Evolutionary conservation across 2,329 filamentous ascomycete genomes (phyloP).

Genomic region (Trichoderma sp.): DNA sequence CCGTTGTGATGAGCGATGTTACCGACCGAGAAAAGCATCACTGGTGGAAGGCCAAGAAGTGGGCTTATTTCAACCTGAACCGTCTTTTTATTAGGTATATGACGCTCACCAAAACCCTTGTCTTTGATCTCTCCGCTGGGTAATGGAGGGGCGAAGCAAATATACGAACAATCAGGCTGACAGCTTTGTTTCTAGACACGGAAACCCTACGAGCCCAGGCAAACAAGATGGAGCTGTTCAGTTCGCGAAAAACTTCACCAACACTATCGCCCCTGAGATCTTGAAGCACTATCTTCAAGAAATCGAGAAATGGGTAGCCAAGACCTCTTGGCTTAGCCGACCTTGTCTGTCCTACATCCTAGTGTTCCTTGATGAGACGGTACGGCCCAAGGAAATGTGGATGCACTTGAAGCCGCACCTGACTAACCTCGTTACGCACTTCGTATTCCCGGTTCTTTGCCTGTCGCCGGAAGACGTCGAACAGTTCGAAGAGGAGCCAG

Average conservation of each 20-base stretch:
- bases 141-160: not conserved
- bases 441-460: constrained; percentile 93
- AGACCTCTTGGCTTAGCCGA: constrained; percentile 91
- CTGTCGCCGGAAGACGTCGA: constrained; percentile 89
- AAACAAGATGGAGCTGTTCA: constrained; percentile 73
- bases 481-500: constrained; percentile 89
- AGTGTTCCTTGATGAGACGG: constrained; percentile 93
- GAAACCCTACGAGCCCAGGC: constrained; percentile 74
- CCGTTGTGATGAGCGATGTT: constrained; percentile 76
- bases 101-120: not conserved
- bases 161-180: not conserved
- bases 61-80: constrained; percentile 97
- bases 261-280: constrained; percentile 91
- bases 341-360: constrained; percentile 90
- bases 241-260: constrained; percentile 88
- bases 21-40: constrained; percentile 89
- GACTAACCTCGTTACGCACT: constrained; percentile 87
- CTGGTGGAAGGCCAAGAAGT: constrained; percentile 99
- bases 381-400: constrained; percentile 98
- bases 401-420: constrained; percentile 88
- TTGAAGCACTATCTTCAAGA: constrained; percentile 91
- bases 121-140: not conserved
- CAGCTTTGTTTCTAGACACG: constrained; percentile 61
- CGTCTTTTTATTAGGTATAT: constrained; percentile 83
- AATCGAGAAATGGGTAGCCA: constrained; percentile 96